Base-by-base conservation (phyloP, 345 rosid species). In the Excoecaria agallocha region DNA sequence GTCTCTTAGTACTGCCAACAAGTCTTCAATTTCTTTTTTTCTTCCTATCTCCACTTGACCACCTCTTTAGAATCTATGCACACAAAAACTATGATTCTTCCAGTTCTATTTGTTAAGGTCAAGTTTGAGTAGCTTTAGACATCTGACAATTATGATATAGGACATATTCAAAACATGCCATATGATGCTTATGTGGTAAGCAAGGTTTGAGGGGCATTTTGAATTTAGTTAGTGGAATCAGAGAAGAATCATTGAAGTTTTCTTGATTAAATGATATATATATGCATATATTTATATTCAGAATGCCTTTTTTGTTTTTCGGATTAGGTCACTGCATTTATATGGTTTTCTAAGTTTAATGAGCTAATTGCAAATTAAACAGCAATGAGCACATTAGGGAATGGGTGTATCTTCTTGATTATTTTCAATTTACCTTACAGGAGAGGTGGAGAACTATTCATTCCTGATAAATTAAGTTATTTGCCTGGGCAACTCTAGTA, bases 1-100 rank as follows among this genome's bases (percentile, higher is more conserved):
- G 91, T 81, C 68, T 48, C 35, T 51, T 66, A 46, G 76, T 63
- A 66, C 70, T 61, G 1, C 78, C 48, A 43, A 43, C 48, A 6
- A 6, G 48, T 43, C 48, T 43, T 5, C 8, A 3, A 43, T 8
- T 43, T 55, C n/a, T 74, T 75, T 12, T 4, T 17, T 55, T 22
- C n/a, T 12, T 3, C n/a, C n/a, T 59, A 1, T 54, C 30, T 30
- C 30, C 30, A 30, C 30, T 30, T 74, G 22, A 41, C 19, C 19
- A 30, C 22, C 17, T 38, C 19, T 12, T 11, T 30, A 16, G 1
- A 38, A 63, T 73, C 9, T 63, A 37, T n/a, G 17, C 49, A 30
- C 17, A 8, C 60, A 22, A 15, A 12, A 56, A 38, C n/a, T 20
- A 56, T 70, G 48, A 17, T 12, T n/a, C 6, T 54, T 77, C 62